phyloP scores from a whole-genome alignment of 768 basidiomycete species.

The Tricholoma furcatifolium region DNA sequence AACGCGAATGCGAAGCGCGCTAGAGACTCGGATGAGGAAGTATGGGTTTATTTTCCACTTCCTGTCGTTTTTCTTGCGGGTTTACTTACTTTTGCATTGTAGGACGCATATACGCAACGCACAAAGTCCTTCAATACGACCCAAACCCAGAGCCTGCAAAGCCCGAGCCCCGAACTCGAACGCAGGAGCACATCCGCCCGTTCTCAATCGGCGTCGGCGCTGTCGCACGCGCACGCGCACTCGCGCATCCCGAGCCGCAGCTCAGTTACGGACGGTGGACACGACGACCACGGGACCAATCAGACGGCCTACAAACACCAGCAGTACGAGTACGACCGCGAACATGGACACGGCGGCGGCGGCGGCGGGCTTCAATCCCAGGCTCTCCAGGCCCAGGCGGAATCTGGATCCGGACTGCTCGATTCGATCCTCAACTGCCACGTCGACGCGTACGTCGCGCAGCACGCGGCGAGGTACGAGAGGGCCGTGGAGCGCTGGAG shows the following conservation, averaged over 20 bases:
- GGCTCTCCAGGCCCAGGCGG: background rate
- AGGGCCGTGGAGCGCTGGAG: constrained; percentile 45
- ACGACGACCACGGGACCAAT: background rate
- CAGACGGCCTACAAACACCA: no score
- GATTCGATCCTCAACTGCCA: constrained; percentile 42
- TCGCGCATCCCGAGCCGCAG: background rate
- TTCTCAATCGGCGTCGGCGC: background rate
- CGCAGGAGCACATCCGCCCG: background rate
- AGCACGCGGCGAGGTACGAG: constrained; percentile 44
- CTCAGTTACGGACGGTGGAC: background rate
- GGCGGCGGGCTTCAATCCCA: no score
- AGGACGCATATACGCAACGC: constrained; percentile 11
- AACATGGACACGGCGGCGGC: no score
- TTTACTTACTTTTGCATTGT: background rate
- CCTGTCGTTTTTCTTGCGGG: background rate
- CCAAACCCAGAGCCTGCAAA: constrained; percentile 1
- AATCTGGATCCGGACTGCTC: constrained; percentile 20
- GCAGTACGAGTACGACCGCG: no score
- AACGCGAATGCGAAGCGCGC: no score
- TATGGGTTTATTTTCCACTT: background rate
- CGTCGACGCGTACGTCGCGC: constrained; percentile 39
- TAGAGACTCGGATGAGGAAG: no score
- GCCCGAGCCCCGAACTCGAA: background rate
- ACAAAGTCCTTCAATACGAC: constrained; percentile 5
- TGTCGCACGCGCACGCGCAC: no score